These are phyloP conservation scores for Venturia pyrina DNA, from an alignment of 2,329 filamentous ascomycete species.

Conservation along the genomic window DNA sequence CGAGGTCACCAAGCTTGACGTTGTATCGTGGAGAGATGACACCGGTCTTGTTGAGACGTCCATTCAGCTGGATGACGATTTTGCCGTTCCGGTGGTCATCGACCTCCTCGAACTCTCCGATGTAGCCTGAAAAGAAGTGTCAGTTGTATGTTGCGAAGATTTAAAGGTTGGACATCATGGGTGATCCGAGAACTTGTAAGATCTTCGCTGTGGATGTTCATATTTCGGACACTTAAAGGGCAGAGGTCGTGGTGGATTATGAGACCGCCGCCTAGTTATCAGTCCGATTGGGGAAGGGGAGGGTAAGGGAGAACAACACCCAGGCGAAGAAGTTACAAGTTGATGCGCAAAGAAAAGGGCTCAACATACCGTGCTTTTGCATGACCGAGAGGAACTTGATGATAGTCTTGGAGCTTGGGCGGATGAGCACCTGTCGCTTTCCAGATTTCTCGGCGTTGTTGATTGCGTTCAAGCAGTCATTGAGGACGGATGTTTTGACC, in stretches of 20 bases:
- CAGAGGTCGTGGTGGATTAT: conserved; percentile 71
- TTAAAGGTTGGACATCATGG: conserved; percentile 87
- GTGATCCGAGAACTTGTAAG: conserved; percentile 91
- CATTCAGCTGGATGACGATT: conserved; percentile 99
- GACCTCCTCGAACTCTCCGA: conserved; percentile 98
- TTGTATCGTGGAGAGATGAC: conserved; percentile 99
- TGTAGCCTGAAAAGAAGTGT: conserved; percentile 64
- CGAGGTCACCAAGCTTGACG: conserved; percentile 91
- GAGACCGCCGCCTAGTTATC: conserved; percentile 99
- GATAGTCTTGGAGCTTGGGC: conserved; percentile 98
- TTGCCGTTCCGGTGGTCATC: conserved; percentile 99
- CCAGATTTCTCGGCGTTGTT: conserved; percentile 99
- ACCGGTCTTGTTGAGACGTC: conserved; percentile 98
- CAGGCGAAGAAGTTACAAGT: not conserved
- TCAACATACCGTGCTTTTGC: conserved; percentile 93
- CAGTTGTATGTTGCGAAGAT: conserved; percentile 74
- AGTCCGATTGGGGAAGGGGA: conserved; percentile 59
- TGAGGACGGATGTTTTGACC: conserved; percentile 98
- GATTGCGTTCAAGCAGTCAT: conserved; percentile 97
- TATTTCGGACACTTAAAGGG: conserved; percentile 99
- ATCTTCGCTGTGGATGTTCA: conserved; percentile 61
- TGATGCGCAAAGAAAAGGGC: conserved; percentile 10
- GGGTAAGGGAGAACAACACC: conserved; percentile 12
- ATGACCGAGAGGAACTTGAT: conserved; percentile 98
- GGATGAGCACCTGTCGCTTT: conserved; percentile 98